A percentile compares a stretch with the other conserved stretches of the same genome.
Evolutionary conservation across 441 rosid species (phyloP).

Genomic region (Brassica hybrid): DNA sequence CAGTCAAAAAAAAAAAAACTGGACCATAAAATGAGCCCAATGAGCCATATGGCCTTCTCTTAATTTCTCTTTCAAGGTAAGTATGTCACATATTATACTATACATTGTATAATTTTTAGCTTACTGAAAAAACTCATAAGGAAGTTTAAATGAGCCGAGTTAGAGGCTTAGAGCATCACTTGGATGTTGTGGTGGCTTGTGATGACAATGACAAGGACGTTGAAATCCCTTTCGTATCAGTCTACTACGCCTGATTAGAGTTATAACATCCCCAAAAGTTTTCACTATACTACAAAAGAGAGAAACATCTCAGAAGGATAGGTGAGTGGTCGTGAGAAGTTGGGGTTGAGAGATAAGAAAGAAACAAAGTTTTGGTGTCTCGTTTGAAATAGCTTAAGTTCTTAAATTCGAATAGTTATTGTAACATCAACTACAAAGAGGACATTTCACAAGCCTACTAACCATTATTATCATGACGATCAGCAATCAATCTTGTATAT

Average conservation of each 20-base stretch:
- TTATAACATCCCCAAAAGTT: conserved; percentile 13
- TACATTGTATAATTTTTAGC: too few species aligned
- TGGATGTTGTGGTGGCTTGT: too few species aligned
- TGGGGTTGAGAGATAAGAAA: background rate
- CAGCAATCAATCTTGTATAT: conserved; percentile 44
- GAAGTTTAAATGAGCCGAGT: too few species aligned
- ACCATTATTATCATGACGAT: conserved; percentile 44
- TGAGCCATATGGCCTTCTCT: conserved; percentile 1
- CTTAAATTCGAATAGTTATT: conserved; percentile 1
- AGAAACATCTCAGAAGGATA: background rate
- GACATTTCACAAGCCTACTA: conserved; percentile 68
- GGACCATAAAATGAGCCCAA: background rate
- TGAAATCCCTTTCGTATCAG: too few species aligned
- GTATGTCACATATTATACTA: background rate
- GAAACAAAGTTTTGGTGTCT: conserved; percentile 34
- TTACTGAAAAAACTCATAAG: too few species aligned
- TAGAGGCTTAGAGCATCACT: too few species aligned
- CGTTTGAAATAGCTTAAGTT: conserved; percentile 6
- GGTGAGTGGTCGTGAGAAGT: background rate
- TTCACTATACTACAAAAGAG: conserved; percentile 1
- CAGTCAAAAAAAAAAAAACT: background rate
- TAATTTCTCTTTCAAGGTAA: conserved; percentile 39
- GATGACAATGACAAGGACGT: too few species aligned
- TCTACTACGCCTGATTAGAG: conserved; percentile 31
- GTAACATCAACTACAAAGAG: conserved; percentile 53